Percentiles rank a stretch among this genome's conserved stretches.
These are phyloP conservation scores for Arthrobotrys sphaeroides DNA, from an alignment of 2,329 filamentous ascomycete genomes.

Conservation along the genomic window DNA sequence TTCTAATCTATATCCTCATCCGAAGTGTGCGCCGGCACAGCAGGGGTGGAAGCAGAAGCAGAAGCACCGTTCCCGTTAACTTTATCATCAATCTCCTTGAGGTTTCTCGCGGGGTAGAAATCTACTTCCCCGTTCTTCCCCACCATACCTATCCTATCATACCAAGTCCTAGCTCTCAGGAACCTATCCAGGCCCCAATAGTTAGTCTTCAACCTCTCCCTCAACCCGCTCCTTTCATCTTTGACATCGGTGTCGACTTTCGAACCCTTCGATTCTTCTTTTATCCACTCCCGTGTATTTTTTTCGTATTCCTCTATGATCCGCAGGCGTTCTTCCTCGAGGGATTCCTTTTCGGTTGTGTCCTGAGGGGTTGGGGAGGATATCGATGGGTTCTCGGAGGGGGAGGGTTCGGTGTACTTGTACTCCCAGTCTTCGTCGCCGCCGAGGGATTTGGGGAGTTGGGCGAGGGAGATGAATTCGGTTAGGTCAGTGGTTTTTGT, in stretches of 20 bases:
- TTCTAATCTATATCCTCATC: slow-evolving; percentile 58
- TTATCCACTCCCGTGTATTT: slow-evolving; percentile 79
- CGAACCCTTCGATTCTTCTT: slow-evolving; percentile 60
- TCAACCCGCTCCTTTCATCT: slow-evolving; percentile 70
- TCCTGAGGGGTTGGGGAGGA: slow-evolving; percentile 64
- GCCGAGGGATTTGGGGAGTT: slow-evolving; percentile 83
- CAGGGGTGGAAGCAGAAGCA: background rate
- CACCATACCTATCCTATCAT: slow-evolving; percentile 82
- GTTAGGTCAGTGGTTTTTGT: slow-evolving; percentile 81
- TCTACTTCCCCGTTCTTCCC: slow-evolving; percentile 73
- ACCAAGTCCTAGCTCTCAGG: slow-evolving; percentile 80
- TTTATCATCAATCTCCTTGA: slow-evolving; percentile 43
- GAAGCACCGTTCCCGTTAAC: slow-evolving; percentile 22
- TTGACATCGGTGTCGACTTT: slow-evolving; percentile 63
- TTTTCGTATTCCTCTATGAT: slow-evolving; percentile 79
- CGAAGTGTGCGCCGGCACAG: slow-evolving; percentile 36
- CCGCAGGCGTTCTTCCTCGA: slow-evolving; percentile 71
- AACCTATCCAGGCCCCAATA: slow-evolving; percentile 95
- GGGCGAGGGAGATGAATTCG: slow-evolving; percentile 74
- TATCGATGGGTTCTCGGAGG: slow-evolving; percentile 80
- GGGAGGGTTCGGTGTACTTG: slow-evolving; percentile 77
- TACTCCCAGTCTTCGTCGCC: slow-evolving; percentile 88
- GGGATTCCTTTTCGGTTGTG: slow-evolving; percentile 64
- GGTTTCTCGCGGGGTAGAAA: slow-evolving; percentile 74
- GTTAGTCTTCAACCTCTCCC: slow-evolving; percentile 72